Conservation (phyloP, 805 yeast genomes). For the Ogataea angusta region DNA sequence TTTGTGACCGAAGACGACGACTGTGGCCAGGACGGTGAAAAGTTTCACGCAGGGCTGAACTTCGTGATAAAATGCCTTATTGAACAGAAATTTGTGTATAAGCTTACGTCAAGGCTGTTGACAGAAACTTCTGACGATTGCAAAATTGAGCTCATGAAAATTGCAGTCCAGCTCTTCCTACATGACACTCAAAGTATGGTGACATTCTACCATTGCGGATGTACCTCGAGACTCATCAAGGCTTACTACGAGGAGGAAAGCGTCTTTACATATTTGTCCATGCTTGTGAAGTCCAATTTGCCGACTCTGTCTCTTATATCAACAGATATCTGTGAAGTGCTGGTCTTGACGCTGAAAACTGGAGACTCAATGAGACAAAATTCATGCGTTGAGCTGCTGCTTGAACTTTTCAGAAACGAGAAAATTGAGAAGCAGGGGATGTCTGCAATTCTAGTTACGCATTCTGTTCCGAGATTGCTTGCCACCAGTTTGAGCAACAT, state of each 20-base stretch:
- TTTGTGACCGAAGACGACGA: constrained; percentile 12
- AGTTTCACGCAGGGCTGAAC: background rate
- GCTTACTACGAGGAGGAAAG: constrained; percentile 10
- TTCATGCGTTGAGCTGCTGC: constrained; percentile 9
- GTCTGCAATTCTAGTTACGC: constrained; percentile 8
- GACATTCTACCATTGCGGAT: constrained; percentile 19
- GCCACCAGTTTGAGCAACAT: constrained; percentile 11
- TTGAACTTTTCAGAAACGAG: constrained; percentile 15
- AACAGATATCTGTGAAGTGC: constrained; percentile 7
- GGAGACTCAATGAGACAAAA: constrained; percentile 12
- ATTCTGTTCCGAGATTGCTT: constrained; percentile 8
- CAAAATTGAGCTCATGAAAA: constrained; percentile 15
- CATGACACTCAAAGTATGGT: constrained; percentile 13
- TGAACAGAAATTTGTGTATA: constrained; percentile 11
- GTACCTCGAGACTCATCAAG: constrained; percentile 10
- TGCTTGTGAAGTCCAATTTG: constrained; percentile 10
- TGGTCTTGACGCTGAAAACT: constrained; percentile 7
- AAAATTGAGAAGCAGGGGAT: constrained; percentile 12
- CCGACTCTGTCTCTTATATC: constrained; percentile 12
- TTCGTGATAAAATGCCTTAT: constrained; percentile 13
- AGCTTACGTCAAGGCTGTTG: constrained; percentile 8
- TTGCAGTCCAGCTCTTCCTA: constrained; percentile 14
- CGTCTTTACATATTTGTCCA: constrained; percentile 7
- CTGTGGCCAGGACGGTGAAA: constrained; percentile 2
- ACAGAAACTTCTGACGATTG: constrained; percentile 12